Conservation (phyloP, 805 yeast species). For the Wickerhamiella spandovensis region DNA sequence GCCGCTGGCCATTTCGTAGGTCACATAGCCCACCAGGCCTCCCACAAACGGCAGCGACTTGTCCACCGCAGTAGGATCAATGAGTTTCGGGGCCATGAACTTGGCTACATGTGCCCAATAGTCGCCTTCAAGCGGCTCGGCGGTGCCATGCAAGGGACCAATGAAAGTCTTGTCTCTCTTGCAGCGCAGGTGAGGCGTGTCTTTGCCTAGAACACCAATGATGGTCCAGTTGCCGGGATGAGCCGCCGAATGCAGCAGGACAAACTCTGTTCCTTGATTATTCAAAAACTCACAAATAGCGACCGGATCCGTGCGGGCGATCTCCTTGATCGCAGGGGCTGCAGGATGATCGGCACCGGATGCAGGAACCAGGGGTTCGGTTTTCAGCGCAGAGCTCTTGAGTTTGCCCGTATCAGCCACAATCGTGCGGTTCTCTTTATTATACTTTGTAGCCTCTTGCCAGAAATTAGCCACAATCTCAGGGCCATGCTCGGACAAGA, state of each 20-base stretch:
- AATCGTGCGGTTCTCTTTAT: slow-evolving; percentile 10
- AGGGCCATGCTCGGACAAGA: slow-evolving; percentile 62
- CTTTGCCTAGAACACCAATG: slow-evolving; percentile 41
- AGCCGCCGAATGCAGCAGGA: slow-evolving; percentile 65
- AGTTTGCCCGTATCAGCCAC: slow-evolving; percentile 4
- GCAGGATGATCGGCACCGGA: neutral
- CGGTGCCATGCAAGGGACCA: slow-evolving; percentile 9
- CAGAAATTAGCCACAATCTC: slow-evolving; percentile 52
- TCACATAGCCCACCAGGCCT: slow-evolving; percentile 76
- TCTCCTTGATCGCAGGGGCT: neutral
- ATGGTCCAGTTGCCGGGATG: slow-evolving; percentile 81
- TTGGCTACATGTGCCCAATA: slow-evolving; percentile 9
- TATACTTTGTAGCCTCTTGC: slow-evolving; percentile 30
- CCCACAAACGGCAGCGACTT: slow-evolving; percentile 63
- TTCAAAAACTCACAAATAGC: slow-evolving; percentile 8
- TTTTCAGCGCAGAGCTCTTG: neutral
- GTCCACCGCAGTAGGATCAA: slow-evolving; percentile 9
- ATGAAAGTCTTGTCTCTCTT: slow-evolving; percentile 6
- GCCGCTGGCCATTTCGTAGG: slow-evolving; percentile 62
- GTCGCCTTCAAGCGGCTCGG: neutral
- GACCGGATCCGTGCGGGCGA: slow-evolving; percentile 1
- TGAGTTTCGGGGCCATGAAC: slow-evolving; percentile 14
- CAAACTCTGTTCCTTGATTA: slow-evolving; percentile 30
- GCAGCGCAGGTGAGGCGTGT: slow-evolving; percentile 13
- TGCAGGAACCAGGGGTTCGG: slow-evolving; percentile 1